phyloP scores from a whole-genome alignment of 2,329 filamentous ascomycete genomes.

The Stemphylium vesicarium region DNA sequence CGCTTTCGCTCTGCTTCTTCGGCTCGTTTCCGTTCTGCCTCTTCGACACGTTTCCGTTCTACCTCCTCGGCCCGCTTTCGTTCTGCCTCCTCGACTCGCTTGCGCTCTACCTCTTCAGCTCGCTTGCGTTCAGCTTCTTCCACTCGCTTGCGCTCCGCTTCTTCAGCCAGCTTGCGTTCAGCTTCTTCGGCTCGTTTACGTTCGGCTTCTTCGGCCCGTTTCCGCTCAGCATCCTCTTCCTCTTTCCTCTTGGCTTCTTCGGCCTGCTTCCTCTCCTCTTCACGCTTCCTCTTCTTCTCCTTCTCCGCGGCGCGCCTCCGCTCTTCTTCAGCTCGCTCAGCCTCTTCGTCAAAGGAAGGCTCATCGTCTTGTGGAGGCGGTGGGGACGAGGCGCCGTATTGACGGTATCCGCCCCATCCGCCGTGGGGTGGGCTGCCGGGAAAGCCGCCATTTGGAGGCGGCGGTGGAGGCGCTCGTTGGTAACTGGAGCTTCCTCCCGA shows the following conservation, averaged over 20 bases:
- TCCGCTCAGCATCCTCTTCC: conserved; percentile 53
- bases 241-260: conserved; percentile 62
- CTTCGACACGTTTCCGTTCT: conserved; percentile 28
- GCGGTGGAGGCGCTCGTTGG: conserved; percentile 39
- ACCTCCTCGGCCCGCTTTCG: conserved; percentile 44
- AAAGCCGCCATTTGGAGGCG: conserved; percentile 40
- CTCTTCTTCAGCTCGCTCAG: conserved; percentile 51
- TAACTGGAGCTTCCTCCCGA: conserved; percentile 34
- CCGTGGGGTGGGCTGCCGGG: conserved; percentile 41
- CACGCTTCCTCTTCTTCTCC: background rate
- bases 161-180: conserved; percentile 64
- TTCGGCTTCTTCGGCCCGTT: conserved; percentile 41
- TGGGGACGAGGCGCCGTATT: conserved; percentile 39
- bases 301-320: conserved; percentile 64
- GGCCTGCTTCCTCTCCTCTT: conserved; percentile 48
- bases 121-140: conserved; percentile 34
- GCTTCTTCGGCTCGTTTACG: conserved; percentile 50
- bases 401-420: conserved; percentile 39
- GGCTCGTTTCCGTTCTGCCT: conserved; percentile 50
- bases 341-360: conserved; percentile 45
- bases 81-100: conserved; percentile 50
- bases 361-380: conserved; percentile 41
- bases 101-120: conserved; percentile 40
- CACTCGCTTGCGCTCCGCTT: conserved; percentile 25
- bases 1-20: conserved; percentile 36